Evolutionary conservation across 75 land plant genomes (phyloP).

Genomic region (Sequoiadendron giganteum): DNA sequence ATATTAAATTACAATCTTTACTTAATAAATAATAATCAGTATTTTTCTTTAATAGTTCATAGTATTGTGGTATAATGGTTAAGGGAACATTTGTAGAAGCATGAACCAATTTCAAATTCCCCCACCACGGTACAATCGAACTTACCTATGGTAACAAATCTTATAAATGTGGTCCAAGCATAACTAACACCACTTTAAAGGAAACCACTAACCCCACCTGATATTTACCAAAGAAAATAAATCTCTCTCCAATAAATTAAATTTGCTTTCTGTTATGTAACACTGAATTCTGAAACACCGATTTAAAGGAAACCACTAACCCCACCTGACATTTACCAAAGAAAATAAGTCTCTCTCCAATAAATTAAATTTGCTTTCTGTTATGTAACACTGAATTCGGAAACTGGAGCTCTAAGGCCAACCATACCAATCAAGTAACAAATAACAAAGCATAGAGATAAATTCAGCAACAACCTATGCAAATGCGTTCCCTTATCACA

Average conservation of each 20-base stretch:
- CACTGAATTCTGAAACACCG: background rate
- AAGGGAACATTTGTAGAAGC: background rate
- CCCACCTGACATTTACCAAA: background rate
- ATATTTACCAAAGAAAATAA: background rate
- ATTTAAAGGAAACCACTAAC: background rate
- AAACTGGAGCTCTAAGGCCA: background rate
- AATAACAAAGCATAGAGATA: background rate
- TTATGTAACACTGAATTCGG: background rate
- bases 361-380: background rate
- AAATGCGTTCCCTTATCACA: background rate
- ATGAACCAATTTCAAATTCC: no score
- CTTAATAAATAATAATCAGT: background rate
- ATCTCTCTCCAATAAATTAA: background rate
- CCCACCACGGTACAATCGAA: background rate
- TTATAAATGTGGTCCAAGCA: background rate
- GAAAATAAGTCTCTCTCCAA: background rate
- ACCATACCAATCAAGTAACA: background rate
- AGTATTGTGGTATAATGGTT: background rate
- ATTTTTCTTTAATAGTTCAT: background rate
- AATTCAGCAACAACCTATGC: background rate
- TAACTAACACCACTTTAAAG: background rate
- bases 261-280: background rate
- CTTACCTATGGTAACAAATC: background rate
- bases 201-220: background rate
- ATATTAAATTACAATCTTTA: background rate